Base-by-base conservation (phyloP, 2,329 filamentous ascomycete species). In the Monilinia fructicola region DNA sequence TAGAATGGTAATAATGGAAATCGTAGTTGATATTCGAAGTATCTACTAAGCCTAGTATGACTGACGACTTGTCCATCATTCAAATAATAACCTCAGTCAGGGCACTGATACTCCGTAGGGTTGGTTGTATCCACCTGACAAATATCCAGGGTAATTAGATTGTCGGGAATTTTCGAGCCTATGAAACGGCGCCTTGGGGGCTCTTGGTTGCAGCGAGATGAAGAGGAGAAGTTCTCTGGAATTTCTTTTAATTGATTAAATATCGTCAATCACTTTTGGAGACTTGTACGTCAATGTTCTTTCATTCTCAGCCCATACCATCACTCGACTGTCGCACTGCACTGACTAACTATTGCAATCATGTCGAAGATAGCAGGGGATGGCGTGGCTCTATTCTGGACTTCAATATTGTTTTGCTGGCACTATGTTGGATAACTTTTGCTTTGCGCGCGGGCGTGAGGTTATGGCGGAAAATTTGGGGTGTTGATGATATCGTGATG, bases 401-500 rank as follows among this genome's bases (percentile, higher is more conserved):
- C 72, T 48, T 72, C 74, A 31, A 69, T 72, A 18, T 18, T 74
- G 3, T 62, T 76, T 62, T 76, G 53, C 53, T 76, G 31, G 60
- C 54, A 12, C 44, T 75, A 35, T 70, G 65, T 21, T 76, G 74
- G 74, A 7, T 72, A 11, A 71, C 69, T 14, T 71, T 74, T 52
- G 31, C 68, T 26, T 28, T 68, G 54, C 70, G 74, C 11, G 58
- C 72, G 3, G 67, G 52, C 40, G 72, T 76, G 46, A 68, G 74
- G 52, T 65, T 67, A 69, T 74, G 71, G 72, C 70, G 72, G 44
- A 72, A 71, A 54, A 71, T 69, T 11, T 71, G 71, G 64, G 74
- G 74, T 5, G 7, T 69, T 42, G 74, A 76, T 68, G 74, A 76
- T 58, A 67, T 67, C 50, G 35, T 73, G 26, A 76, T 76, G 74